Evolutionary conservation across 441 rosid species (phyloP).

Genomic region (Adansonia grandidieri): DNA sequence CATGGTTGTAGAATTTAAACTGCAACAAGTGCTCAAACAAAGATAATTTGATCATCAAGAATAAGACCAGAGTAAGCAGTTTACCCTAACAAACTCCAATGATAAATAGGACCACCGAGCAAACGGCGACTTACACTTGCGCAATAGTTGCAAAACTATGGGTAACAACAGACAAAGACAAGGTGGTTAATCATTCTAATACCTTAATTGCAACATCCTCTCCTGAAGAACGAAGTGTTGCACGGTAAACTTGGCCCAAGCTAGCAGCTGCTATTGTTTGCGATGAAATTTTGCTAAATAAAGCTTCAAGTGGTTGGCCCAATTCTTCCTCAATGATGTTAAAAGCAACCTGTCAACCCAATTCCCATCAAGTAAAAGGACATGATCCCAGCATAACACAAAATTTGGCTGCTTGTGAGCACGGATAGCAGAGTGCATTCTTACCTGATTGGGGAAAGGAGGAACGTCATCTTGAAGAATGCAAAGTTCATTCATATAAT

Average conservation of each 20-base stretch:
- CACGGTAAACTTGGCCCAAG: constrained; percentile 95
- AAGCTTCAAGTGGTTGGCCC: constrained; percentile 86
- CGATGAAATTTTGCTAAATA: constrained; percentile 85
- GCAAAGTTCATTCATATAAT: constrained; percentile 96
- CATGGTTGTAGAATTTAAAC: neutral
- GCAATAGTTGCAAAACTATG: neutral
- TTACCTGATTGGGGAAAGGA: constrained; percentile 87
- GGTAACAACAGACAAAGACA: constrained; percentile 13
- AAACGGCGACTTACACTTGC: neutral
- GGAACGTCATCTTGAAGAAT: constrained; percentile 97
- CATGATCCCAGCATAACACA: constrained; percentile 5
- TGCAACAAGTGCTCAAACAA: neutral
- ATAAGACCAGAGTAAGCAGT: neutral
- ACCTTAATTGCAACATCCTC: constrained; percentile 99
- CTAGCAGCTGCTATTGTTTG: constrained; percentile 95
- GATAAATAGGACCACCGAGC: neutral
- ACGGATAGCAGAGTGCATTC: neutral
- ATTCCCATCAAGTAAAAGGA: constrained; percentile 29
- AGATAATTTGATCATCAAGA: constrained; percentile 17
- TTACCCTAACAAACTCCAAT: constrained; percentile 8
- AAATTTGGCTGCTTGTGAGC: neutral
- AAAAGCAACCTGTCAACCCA: constrained; percentile 73
- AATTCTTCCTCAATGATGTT: constrained; percentile 88
- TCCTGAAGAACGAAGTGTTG: constrained; percentile 82
- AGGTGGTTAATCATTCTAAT: constrained; percentile 26